These are phyloP conservation scores for Paraphaeosphaeria sporulosa DNA, from an alignment of 2,329 filamentous ascomycete genomes.

Conservation along the genomic window DNA sequence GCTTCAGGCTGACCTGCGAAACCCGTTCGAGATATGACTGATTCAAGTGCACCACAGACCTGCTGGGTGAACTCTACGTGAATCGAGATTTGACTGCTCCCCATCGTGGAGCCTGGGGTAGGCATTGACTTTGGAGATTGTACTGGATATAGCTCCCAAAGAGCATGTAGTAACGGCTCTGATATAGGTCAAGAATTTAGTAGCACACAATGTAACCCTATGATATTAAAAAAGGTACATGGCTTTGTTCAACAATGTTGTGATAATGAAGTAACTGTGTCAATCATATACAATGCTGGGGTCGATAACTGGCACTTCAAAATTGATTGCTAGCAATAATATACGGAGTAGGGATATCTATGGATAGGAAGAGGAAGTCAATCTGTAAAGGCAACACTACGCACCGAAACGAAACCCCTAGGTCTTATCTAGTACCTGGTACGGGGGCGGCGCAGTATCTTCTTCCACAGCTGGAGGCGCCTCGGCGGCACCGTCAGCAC, in stretches of 20 bases:
- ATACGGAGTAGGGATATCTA: too few relatives aligned
- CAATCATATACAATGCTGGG: too few relatives aligned
- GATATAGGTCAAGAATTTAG: background rate
- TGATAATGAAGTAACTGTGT: too few relatives aligned
- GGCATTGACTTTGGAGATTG: background rate
- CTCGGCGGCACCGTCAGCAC: background rate
- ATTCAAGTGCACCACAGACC: background rate
- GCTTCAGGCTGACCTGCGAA: background rate
- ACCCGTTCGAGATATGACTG: background rate
- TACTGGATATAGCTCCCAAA: background rate
- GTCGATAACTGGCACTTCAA: too few relatives aligned
- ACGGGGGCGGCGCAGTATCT: conserved; percentile 12
- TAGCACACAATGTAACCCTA: background rate
- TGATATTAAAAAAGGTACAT: too few relatives aligned
- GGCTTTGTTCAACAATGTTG: too few relatives aligned
- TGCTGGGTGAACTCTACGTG: background rate
- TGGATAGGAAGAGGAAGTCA: too few relatives aligned
- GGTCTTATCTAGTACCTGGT: conserved; percentile 4
- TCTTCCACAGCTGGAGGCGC: conserved; percentile 11
- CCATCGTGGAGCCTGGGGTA: background rate
- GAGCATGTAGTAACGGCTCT: background rate
- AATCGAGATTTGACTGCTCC: background rate
- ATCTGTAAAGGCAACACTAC: background rate
- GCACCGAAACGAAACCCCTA: background rate
- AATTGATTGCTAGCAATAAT: too few relatives aligned